A percentile compares a stretch with the other conserved stretches of the same genome.
Evolutionary conservation across 345 rosid species (phyloP).

Genomic region (Stellera chamaejasme): DNA sequence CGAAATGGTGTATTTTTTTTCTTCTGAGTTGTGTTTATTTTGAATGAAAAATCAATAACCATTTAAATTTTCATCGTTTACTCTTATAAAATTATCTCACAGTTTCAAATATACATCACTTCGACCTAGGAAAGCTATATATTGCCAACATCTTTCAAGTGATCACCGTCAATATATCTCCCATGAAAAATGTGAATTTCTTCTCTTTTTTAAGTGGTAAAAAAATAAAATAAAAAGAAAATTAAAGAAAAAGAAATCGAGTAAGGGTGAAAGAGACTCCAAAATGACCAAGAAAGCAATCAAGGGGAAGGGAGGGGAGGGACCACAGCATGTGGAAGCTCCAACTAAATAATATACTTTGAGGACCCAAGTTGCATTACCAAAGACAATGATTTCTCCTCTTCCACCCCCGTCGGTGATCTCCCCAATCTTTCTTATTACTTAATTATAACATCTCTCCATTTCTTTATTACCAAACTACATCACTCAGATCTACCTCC

Average conservation of each 20-base stretch:
- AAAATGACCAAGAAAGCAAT: not conserved
- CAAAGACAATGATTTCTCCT: slow-evolving; percentile 19
- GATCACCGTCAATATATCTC: too few relatives aligned
- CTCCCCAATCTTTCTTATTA: slow-evolving; percentile 19
- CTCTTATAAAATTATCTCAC: too few relatives aligned
- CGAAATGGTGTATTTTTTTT: too few relatives aligned
- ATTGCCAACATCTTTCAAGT: too few relatives aligned
- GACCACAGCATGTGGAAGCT: slow-evolving; percentile 32
- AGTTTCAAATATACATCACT: too few relatives aligned
- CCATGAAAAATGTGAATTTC: not conserved
- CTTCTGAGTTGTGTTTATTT: too few relatives aligned
- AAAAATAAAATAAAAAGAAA: not conserved
- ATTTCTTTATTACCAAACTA: not conserved
- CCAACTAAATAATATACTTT: slow-evolving; percentile 20
- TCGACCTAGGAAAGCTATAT: too few relatives aligned
- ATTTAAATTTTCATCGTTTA: too few relatives aligned
- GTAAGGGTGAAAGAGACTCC: not conserved
- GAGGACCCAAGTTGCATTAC: slow-evolving; percentile 25
- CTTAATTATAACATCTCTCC: not conserved
- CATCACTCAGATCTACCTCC: slow-evolving; percentile 26
- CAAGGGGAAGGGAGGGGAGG: slow-evolving; percentile 3
- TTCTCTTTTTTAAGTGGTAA: not conserved
- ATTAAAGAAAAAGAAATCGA: not conserved
- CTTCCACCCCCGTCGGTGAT: slow-evolving; percentile 36
- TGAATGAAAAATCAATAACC: too few relatives aligned